phyloP scores from a whole-genome alignment of 2,329 filamentous ascomycete species.

The Aspergillus sclerotialis region DNA sequence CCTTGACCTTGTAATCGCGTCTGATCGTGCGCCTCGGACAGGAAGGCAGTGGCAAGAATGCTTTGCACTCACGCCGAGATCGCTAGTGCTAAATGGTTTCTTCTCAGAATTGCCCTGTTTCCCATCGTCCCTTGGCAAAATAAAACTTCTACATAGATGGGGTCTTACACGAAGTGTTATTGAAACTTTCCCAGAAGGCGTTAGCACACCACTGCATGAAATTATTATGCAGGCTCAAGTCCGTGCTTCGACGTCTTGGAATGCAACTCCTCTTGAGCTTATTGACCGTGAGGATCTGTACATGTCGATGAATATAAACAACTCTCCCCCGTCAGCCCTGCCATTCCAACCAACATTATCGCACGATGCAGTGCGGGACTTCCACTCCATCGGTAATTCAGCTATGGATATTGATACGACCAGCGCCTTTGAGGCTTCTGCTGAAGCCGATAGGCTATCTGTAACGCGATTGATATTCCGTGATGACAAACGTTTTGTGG shows the following conservation, averaged over 20 bases:
- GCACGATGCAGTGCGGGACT: conserved; percentile 64
- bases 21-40: conserved; percentile 20
- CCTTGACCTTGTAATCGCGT: conserved; percentile 39
- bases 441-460: conserved; percentile 74
- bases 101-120: conserved; percentile 51
- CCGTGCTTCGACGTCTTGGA: conserved; percentile 73
- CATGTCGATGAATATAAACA: conserved; percentile 51
- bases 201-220: conserved; percentile 75
- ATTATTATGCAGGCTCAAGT: conserved; percentile 76
- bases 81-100: conserved; percentile 61
- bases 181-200: conserved; percentile 76
- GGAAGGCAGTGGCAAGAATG: conserved; percentile 31
- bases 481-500: conserved; percentile 81
- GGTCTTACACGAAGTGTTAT: conserved; percentile 59
- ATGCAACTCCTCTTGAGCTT: conserved; percentile 61
- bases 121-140: conserved; percentile 53
- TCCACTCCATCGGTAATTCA: conserved; percentile 63
- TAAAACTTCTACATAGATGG: conserved; percentile 66
- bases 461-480: conserved; percentile 83
- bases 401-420: conserved; percentile 42
- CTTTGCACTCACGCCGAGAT: conserved; percentile 53
- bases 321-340: conserved; percentile 25
- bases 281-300: conserved; percentile 78
- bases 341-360: conserved; percentile 42
- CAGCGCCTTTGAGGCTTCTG: conserved; percentile 65